A percentile compares a stretch with the other conserved stretches of the same genome.
These are phyloP conservation scores for Chalaropsis thielavioides DNA, from an alignment of 2,329 filamentous ascomycete species.

Conservation along the genomic window DNA sequence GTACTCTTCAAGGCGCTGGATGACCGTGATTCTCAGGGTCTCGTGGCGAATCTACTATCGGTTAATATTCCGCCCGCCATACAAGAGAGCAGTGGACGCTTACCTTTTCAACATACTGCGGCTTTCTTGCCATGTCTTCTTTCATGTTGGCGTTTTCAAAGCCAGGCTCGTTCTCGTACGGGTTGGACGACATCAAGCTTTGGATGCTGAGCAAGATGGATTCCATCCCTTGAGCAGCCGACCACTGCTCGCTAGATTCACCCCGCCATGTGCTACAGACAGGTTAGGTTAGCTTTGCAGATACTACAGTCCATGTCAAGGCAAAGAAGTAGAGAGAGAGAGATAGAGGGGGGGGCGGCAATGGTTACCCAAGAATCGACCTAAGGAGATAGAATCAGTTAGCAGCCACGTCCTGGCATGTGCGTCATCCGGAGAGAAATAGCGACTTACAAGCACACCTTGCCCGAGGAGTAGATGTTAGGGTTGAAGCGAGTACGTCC, in stretches of 20 bases:
- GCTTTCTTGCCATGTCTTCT: conserved; percentile 58
- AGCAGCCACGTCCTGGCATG: background rate
- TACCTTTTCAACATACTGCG: conserved; percentile 67
- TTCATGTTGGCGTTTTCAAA: conserved; percentile 61
- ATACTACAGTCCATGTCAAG: background rate
- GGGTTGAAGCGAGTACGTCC: conserved; percentile 86
- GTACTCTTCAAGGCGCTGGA: conserved; percentile 70
- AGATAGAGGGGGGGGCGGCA: background rate
- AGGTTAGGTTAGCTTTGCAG: conserved; percentile 19
- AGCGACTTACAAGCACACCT: conserved; percentile 69
- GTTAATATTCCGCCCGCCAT: conserved; percentile 13
- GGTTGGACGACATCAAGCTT: conserved; percentile 84
- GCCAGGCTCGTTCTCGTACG: conserved; percentile 91
- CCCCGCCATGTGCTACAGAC: conserved; percentile 79
- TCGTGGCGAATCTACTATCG: conserved; percentile 68
- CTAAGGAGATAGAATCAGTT: conserved; percentile 30
- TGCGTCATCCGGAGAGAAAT: no score
- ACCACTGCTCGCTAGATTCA: conserved; percentile 87
- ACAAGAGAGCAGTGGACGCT: background rate
- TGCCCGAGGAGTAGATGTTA: conserved; percentile 84
- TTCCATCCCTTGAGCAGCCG: conserved; percentile 84
- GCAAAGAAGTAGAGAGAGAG: background rate
- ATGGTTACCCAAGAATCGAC: conserved; percentile 65
- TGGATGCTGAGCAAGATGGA: conserved; percentile 92
- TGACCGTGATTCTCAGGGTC: conserved; percentile 69